phyloP scores from a whole-genome alignment of 345 rosid genomes.

The Arabis hirsuta region DNA sequence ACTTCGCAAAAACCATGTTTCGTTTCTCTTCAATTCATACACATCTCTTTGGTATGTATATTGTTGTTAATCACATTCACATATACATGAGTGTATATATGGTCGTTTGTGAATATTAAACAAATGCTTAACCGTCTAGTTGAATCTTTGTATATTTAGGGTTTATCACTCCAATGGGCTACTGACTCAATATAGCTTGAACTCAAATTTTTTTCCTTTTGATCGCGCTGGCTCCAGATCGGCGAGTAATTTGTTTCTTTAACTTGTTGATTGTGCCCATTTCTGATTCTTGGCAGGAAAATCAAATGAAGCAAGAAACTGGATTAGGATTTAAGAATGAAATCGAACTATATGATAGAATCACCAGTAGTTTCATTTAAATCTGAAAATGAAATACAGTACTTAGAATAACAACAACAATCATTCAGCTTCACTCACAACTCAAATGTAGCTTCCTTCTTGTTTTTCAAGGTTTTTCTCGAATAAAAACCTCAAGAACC shows the following conservation, averaged over 20 bases:
- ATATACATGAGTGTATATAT: conserved; percentile 4
- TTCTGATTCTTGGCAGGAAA: too few relatives aligned
- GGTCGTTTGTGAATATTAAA: conserved; percentile 34
- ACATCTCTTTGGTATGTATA: conserved; percentile 22
- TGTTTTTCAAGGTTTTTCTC: conserved; percentile 26
- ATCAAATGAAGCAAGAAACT: neutral
- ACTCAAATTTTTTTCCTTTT: conserved; percentile 4
- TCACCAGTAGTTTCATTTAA: conserved; percentile 10
- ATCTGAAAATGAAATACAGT: conserved; percentile 25
- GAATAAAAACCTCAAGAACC: conserved; percentile 17
- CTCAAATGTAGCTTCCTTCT: conserved; percentile 28
- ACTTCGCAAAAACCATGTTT: conserved; percentile 13
- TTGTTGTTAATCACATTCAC: neutral
- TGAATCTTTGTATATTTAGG: conserved; percentile 9
- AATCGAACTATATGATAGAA: conserved; percentile 11
- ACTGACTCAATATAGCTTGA: neutral
- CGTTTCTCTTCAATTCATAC: conserved; percentile 3
- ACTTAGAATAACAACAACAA: conserved; percentile 11
- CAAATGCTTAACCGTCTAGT: neutral
- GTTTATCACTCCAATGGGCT: neutral
- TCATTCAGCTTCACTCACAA: conserved; percentile 19
- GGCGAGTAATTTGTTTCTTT: too few relatives aligned
- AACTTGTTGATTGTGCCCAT: too few relatives aligned
- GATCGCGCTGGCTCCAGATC: neutral
- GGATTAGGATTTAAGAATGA: conserved; percentile 2